Evolutionary conservation across 2,329 filamentous ascomycete species (phyloP), one percentile per base, ranked within the genome.

Genomic region (Scedosporium minutisporum): DNA sequence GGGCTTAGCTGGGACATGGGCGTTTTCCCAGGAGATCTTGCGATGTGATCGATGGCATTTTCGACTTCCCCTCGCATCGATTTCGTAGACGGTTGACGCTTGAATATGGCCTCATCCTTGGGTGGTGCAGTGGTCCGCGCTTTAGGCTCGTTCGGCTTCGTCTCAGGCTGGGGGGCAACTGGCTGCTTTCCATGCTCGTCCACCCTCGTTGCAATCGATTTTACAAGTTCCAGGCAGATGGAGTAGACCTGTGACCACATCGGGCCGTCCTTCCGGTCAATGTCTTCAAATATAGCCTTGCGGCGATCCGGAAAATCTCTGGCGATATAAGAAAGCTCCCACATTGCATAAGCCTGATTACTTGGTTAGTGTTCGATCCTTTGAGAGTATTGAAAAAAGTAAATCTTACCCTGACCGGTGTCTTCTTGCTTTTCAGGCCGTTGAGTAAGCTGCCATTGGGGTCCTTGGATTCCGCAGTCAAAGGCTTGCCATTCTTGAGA

Each of bases 401-500:
- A 55, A 57, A 41, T 71, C 79, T 68, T 75, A 89, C 88, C 75
- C 85, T 87, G 64, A 90, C 86, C 9, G 90, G 80, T 7, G 90
- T 80, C 73, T 93, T 95, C 76, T 92, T 95, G 66, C 88, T 88
- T 71, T 87, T 93, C 57, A 97, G 74, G 0, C 93, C 93, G 63
- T 87, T 91, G 58, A 97, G 73, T 29, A 97, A 79, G 71, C 90
- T 96, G 42, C 91, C 92, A 69, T 96, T 97, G 0, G 93, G 91
- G 73, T 97, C 93, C 70, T 90, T 95, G 16, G 91, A 90, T 67
- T 93, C 90, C 18, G 84, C 83, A 0, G 91, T 96, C 63, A 97
- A 82, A 3, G 93, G 92, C 69, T 87, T 84, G n/a, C 83, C 87
- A 67, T 90, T 90, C 77, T 96, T 96, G 62, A 96, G 72, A 0